These are phyloP conservation scores for Colletotrichum chrysophilum DNA, from an alignment of 2,329 filamentous ascomycete genomes.

Conservation along the genomic window DNA sequence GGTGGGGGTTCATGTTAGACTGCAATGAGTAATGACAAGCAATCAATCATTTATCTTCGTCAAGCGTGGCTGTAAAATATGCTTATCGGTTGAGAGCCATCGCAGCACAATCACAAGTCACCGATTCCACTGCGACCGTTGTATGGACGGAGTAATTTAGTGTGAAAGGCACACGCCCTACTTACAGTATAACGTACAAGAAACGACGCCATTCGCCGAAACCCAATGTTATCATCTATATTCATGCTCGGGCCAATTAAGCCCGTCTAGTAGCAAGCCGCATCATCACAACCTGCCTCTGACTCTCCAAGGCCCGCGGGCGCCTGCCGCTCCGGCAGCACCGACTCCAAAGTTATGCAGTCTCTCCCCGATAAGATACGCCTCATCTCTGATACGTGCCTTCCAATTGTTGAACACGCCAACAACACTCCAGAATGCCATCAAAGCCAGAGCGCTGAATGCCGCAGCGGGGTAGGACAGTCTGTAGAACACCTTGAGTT, in stretches of 20 bases:
- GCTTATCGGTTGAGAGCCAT: background rate
- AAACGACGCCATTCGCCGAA: background rate
- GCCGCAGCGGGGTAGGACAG: constrained; percentile 74
- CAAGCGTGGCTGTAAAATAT: background rate
- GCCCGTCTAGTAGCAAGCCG: background rate
- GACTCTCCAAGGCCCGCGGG: constrained; percentile 41
- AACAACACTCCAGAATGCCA: constrained; percentile 57
- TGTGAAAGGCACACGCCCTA: background rate
- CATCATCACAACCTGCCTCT: constrained; percentile 33
- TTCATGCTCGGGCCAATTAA: background rate
- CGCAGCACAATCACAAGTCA: background rate
- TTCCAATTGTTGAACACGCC: constrained; percentile 77
- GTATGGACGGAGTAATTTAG: background rate
- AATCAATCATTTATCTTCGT: background rate
- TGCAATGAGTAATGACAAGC: background rate
- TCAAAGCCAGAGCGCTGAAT: constrained; percentile 42
- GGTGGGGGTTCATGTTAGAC: background rate
- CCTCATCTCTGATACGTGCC: constrained; percentile 85
- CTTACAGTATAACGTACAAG: background rate
- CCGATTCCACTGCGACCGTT: background rate
- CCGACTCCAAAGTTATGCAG: constrained; percentile 86
- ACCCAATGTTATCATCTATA: background rate
- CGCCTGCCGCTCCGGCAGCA: constrained; percentile 39
- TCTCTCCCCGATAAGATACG: constrained; percentile 92
- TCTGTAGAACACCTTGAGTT: constrained; percentile 48